Evolutionary conservation across 2,329 filamentous ascomycete genomes (phyloP), one percentile per base, ranked within the genome.

Genomic region (Hypocreales sp.): DNA sequence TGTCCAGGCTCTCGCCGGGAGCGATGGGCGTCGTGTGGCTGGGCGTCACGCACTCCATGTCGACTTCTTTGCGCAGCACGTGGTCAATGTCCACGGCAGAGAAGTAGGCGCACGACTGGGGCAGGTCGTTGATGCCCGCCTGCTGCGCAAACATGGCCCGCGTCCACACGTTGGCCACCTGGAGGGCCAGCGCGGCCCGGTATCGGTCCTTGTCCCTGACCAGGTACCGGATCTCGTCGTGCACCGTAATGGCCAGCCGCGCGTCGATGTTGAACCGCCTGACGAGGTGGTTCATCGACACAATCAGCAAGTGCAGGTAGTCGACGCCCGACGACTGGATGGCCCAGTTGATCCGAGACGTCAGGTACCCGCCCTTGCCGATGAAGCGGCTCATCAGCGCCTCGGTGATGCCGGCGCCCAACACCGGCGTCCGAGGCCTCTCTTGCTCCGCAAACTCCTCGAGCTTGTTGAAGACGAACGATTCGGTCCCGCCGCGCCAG

Each of bases 401-500:
- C 55, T 98, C 84, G 0, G 90, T 98, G 39, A 98, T 98, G 11
- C 86, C 87, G 8, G 90, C 90, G 4, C 83, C 90, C 4, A 98
- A 66, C 0, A 94, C 86, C 0, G 90, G 90, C 0, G 90, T 98
- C 4, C 82, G 72, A 8, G 90, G 87, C 20, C 72, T 64, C 43
- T 94, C 84, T 47, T 95, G 87, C 47, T 95, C 84, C 4, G 92
- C 90, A 53, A 98, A 98, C 41, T 94, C 84, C 56, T 98, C 92
- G 0, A 98, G 70, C 45, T 83, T 90, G 56, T 98, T 98, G 64
- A 98, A 98, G 7, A 98, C 87, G 40, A 95, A 90, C 0, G 83
- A 93, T 49, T 98, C 90, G 0, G 90, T 95, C 7, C 90, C 90
- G 17, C 90, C 90, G 27, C 86, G 74, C 87, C 90, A 98, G 51